A percentile compares a stretch with the other conserved stretches of the same genome.
Evolutionary conservation across 176 grass and related monocot species (phyloP).

Genomic region (Triticum timopheevii): DNA sequence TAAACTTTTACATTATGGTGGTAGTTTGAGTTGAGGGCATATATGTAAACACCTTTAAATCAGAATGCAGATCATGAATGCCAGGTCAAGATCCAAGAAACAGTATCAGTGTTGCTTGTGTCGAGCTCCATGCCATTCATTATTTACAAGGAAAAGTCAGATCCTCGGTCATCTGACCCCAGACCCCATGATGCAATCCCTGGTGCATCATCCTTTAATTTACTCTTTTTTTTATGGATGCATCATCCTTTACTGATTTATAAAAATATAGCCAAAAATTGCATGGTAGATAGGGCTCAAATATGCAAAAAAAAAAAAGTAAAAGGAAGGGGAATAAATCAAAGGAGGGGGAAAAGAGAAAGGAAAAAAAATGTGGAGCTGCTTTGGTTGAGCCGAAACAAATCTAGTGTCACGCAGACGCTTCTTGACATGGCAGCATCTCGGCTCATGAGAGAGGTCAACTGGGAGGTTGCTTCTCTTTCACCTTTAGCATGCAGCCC

Average conservation of each 20-base stretch:
- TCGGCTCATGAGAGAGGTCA: conserved; percentile 37
- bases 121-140: conserved; percentile 27
- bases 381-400: conserved; percentile 30
- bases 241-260: conserved; percentile 6
- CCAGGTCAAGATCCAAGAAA: conserved; percentile 20
- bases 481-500: conserved; percentile 40
- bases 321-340: background rate
- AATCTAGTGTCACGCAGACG: conserved; percentile 34
- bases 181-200: conserved; percentile 24
- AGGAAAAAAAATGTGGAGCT: background rate
- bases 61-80: conserved; percentile 17
- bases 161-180: conserved; percentile 14
- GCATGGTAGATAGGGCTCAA: background rate
- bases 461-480: conserved; percentile 34
- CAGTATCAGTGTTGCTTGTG: background rate
- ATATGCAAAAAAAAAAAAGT: background rate
- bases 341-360: conserved; percentile 25
- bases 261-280: background rate
- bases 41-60: background rate
- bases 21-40: background rate
- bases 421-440: conserved; percentile 36
- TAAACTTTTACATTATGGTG: conserved; percentile 6
- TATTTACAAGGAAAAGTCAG: conserved; percentile 6
- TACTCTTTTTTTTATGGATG: background rate
- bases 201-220: background rate